Conservation (phyloP, 169 alveolate species). For the Ichthyophthirius multifiliis region DNA sequence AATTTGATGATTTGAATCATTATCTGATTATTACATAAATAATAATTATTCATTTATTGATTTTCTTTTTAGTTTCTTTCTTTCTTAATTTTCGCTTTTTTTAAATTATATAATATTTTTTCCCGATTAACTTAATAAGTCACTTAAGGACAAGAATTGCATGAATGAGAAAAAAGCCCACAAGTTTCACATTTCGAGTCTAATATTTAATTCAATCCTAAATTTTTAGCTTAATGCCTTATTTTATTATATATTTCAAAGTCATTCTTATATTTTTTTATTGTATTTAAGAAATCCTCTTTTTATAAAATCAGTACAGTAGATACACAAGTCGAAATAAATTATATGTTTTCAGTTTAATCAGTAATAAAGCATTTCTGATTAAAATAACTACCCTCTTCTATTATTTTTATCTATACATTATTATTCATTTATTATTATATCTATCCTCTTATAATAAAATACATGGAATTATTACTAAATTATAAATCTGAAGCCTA, state of each 20-base stretch:
- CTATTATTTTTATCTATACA: not conserved
- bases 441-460: not conserved
- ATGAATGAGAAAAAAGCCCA: not conserved
- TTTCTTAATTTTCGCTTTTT: no score
- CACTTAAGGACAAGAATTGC: not conserved
- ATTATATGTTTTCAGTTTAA: not conserved
- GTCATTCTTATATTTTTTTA: conserved; percentile 19
- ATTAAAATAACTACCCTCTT: not conserved
- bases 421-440: not conserved
- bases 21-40: no score
- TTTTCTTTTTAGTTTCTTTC: no score
- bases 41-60: no score
- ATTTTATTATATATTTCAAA: conserved; percentile 25
- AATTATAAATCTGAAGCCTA: not conserved
- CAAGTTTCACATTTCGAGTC: conserved; percentile 27
- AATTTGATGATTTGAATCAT: no score
- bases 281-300: conserved; percentile 17
- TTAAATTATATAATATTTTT: not conserved
- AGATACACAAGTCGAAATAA: conserved; percentile 1
- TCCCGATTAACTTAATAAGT: not conserved
- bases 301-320: not conserved
- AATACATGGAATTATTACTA: not conserved
- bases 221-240: conserved; percentile 5
- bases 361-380: not conserved
- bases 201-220: not conserved